Evolutionary conservation across 345 rosid species (phyloP).

Genomic region (Syzygium oleosum): DNA sequence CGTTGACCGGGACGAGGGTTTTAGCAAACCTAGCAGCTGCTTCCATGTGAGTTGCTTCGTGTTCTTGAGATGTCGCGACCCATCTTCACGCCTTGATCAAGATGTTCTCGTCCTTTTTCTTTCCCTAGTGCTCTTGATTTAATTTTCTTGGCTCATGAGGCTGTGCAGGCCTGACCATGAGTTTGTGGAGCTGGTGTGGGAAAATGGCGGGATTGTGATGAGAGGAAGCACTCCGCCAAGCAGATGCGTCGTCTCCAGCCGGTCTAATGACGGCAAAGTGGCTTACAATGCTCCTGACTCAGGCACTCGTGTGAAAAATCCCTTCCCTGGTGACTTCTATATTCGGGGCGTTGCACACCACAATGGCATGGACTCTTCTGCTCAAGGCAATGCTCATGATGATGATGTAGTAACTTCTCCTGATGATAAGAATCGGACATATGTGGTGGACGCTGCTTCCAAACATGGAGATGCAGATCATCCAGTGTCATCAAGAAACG

Average conservation of each 20-base stretch:
- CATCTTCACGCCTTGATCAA: neutral
- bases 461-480: neutral
- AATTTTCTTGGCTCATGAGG: neutral
- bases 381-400: neutral
- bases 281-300: neutral
- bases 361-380: neutral
- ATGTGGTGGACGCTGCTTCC: neutral
- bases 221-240: constrained; percentile 5
- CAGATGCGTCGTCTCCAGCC: neutral
- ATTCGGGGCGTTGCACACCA: neutral
- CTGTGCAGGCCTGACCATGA: constrained; percentile 33
- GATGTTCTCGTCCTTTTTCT: neutral
- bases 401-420: neutral
- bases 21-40: neutral
- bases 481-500: neutral
- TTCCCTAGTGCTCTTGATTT: neutral
- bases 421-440: neutral
- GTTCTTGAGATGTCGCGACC: neutral
- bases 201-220: constrained; percentile 16
- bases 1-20: neutral
- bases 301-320: neutral
- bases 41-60: neutral
- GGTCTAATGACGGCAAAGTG: neutral
- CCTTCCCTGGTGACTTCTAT: neutral
- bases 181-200: constrained; percentile 25